Evolutionary conservation across 768 basidiomycete genomes (phyloP), one percentile per base, ranked within the genome.

Genomic region (Phanerochaete sordida): DNA sequence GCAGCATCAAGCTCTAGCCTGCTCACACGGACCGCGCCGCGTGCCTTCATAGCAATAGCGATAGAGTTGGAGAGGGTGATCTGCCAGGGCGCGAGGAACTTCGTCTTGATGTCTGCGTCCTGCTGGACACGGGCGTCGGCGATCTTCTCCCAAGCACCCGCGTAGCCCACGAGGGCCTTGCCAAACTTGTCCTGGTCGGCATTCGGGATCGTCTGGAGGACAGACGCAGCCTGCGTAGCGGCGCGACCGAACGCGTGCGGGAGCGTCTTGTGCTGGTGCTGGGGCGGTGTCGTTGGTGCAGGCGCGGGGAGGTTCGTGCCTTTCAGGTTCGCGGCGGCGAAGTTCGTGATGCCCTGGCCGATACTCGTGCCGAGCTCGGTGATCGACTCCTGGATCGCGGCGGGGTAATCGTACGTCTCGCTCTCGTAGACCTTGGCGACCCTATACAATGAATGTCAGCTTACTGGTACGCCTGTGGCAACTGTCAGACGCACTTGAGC

Each of bases 161-260:
- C 88, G 70, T 95, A 98, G 50, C 85, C 71, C n/a, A 76, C 81
- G 43, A 98, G 79, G 0, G 90, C 91, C 70, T 83, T 85, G 27
- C 86, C 89, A 28, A 98, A 82, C 64, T 87, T 84, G 65, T 91
- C 87, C 0, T 78, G 74, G 26, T 76, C 79, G 5, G 78, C 74
- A 27, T 79, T 78, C 2, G 78, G 71, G 0, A 78, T 76, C 2
- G 65, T 62, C n/a, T 76, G 74, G 30, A 90, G 68, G 12, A 76
- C 73, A 5, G 71, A 71, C 2, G 85, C 81, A 0, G 86, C 91
- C 9, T 76, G 69, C 37, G 84, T 81, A 0, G 95, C 85, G 0
- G 95, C 88, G 53, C 97, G 89, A 21, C 87, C 82, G 55, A 98
- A 84, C 0, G 97, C 96, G 67, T 98, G 97, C 0, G 97, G 93